Conservation (phyloP, 2,329 filamentous ascomycete species). For the Trichoderma aggressivum region DNA sequence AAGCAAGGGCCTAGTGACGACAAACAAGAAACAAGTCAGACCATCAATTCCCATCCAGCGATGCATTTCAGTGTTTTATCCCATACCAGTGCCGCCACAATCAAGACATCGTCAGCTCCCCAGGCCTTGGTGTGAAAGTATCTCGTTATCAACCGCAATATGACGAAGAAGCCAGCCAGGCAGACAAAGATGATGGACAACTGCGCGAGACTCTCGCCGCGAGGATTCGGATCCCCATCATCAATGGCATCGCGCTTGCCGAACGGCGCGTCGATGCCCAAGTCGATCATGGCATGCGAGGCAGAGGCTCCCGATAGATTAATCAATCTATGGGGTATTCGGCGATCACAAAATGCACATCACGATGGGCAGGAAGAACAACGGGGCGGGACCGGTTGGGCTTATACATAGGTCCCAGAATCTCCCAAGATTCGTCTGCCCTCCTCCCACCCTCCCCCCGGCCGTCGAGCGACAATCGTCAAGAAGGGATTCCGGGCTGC, state of each 20-base stretch:
- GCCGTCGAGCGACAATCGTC: neutral
- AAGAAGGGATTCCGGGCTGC: neutral
- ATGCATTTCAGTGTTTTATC: too few species aligned
- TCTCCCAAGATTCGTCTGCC: neutral
- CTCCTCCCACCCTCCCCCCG: neutral
- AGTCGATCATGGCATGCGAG: conserved; percentile 4
- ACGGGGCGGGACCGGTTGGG: neutral
- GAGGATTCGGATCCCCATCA: conserved; percentile 2
- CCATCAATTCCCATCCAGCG: neutral
- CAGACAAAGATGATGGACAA: conserved; percentile 1
- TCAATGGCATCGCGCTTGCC: conserved; percentile 2
- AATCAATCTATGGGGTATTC: neutral
- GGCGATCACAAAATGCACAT: neutral
- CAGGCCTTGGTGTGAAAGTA: neutral
- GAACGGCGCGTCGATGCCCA: neutral
- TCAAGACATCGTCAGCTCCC: neutral
- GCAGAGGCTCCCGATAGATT: neutral
- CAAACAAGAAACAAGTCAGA: neutral
- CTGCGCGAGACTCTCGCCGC: neutral
- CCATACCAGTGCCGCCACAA: conserved; percentile 1
- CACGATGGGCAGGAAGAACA: neutral
- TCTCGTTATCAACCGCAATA: neutral
- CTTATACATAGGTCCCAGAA: neutral
- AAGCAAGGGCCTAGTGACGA: neutral
- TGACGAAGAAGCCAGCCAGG: neutral